Conservation (phyloP, 75 land plant species). For the Cryptomeria japonica region DNA sequence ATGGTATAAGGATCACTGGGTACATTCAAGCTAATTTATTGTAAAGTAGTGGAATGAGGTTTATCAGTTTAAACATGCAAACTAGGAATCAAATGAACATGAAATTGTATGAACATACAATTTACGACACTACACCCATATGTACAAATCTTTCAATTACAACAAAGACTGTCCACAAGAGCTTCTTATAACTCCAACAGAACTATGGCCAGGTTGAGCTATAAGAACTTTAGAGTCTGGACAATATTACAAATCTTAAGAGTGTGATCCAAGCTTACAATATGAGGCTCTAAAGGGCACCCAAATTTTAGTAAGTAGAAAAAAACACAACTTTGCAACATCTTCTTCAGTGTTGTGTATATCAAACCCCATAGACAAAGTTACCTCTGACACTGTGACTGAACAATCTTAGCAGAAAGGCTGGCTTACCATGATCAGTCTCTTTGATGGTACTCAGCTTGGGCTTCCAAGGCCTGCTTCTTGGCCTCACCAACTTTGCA, state of each 20-base stretch:
- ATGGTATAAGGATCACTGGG: no score
- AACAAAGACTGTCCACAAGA: no score
- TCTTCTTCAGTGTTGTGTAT: no score
- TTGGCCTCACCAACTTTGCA: constrained; percentile 10
- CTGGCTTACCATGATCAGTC: neutral
- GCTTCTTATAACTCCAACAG: neutral
- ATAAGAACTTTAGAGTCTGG: neutral
- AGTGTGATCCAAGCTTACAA: neutral
- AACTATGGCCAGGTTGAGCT: neutral
- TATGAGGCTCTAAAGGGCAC: neutral
- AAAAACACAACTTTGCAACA: neutral
- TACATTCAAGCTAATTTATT: no score
- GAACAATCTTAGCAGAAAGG: neutral
- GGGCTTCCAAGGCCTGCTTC: constrained; percentile 8
- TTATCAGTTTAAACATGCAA: no score
- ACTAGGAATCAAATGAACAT: no score
- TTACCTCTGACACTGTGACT: neutral
- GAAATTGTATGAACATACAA: no score
- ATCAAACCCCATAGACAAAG: neutral
- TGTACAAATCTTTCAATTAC: no score
- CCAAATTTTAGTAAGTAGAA: no score
- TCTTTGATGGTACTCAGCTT: constrained; percentile 2
- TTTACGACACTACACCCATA: no score
- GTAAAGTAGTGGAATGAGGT: no score
- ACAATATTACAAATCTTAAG: no score